Percentiles rank a stretch among this genome's conserved stretches.
Evolutionary conservation across 768 basidiomycete species (phyloP).

Genomic region (Mycena rosella): DNA sequence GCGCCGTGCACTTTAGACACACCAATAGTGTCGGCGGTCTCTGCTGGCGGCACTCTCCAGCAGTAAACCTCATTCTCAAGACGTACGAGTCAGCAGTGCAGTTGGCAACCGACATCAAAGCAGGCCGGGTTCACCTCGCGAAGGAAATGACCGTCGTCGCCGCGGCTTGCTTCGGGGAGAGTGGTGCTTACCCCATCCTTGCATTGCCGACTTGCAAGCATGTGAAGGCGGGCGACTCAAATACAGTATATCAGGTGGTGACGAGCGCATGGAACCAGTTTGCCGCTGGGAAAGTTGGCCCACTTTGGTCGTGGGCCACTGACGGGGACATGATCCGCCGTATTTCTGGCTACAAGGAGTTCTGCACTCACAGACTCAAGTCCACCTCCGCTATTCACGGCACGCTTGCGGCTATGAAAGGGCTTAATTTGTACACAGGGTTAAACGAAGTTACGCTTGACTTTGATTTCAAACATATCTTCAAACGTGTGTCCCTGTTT

Average conservation of each 20-base stretch:
- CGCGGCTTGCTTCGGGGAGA: slow-evolving; percentile 23
- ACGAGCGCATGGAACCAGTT: slow-evolving; percentile 1
- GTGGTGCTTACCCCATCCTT: slow-evolving; percentile 29
- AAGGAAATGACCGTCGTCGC: slow-evolving; percentile 34
- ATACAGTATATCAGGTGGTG: slow-evolving; percentile 11
- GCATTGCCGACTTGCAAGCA: slow-evolving; percentile 35
- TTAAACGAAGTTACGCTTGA: too few relatives aligned
- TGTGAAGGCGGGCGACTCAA: neutral
- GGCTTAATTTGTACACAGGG: too few relatives aligned
- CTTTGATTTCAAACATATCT: too few relatives aligned
- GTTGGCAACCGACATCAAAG: neutral
- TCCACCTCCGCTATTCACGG: slow-evolving; percentile 16
- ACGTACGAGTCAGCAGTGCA: neutral
- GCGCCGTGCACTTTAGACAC: neutral
- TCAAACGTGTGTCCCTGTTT: too few relatives aligned
- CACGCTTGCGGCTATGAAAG: too few relatives aligned
- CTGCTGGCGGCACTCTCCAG: neutral
- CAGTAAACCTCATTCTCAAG: neutral
- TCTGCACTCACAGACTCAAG: slow-evolving; percentile 10
- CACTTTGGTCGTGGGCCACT: slow-evolving; percentile 33
- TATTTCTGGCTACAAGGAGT: slow-evolving; percentile 18
- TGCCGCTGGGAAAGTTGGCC: slow-evolving; percentile 20
- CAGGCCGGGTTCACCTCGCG: neutral
- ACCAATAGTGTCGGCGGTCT: too few relatives aligned
- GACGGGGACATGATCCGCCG: slow-evolving; percentile 35